Conservation (phyloP, 176 grass and related monocot species). For the Triticum dicoccoides region DNA sequence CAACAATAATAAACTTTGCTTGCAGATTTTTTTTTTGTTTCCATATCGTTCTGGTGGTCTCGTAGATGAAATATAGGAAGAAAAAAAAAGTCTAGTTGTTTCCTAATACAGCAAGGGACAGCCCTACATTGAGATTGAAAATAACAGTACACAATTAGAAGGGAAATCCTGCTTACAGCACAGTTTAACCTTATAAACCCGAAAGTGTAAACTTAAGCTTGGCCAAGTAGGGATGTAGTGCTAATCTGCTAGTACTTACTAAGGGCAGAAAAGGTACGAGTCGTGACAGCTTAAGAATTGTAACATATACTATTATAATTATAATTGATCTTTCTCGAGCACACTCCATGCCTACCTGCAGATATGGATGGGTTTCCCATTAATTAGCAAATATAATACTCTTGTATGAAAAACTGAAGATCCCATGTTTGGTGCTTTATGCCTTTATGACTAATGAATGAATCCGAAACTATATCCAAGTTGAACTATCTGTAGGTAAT, state of each 20-base stretch:
- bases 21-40: neutral
- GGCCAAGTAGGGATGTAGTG: neutral
- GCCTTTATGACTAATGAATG: neutral
- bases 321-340: neutral
- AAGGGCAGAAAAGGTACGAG: neutral
- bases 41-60: neutral
- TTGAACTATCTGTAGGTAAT: neutral
- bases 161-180: neutral
- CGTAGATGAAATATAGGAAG: conserved; percentile 2
- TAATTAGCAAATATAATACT: neutral
- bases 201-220: neutral
- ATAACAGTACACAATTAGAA: neutral
- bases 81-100: neutral
- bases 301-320: neutral
- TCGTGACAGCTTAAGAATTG: neutral
- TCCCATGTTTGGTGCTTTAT: neutral
- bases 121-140: neutral
- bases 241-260: neutral
- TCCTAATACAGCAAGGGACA: neutral
- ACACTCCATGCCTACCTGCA: neutral
- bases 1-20: neutral
- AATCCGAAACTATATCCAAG: neutral
- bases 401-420: neutral
- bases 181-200: neutral
- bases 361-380: neutral